Percentiles rank a stretch among this genome's conserved stretches.
These are phyloP conservation scores for Rubia yunnanensis DNA, from an alignment of 257 asterid genomes.

Conservation along the genomic window DNA sequence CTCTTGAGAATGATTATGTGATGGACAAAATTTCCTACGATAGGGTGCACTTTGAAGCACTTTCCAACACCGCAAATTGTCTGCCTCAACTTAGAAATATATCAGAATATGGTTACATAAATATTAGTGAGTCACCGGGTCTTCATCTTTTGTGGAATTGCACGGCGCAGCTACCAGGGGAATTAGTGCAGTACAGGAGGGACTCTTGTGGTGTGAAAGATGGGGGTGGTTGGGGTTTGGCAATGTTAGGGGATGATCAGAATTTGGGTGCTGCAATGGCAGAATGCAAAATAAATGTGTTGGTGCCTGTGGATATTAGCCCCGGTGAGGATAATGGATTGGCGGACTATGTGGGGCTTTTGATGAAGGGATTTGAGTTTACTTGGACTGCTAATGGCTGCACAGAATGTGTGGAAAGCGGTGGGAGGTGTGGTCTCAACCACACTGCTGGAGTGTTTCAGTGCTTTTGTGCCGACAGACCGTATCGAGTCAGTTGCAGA, in stretches of 20 bases:
- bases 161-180: neutral
- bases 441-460: conserved; percentile 4
- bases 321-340: conserved; percentile 5
- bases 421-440: conserved; percentile 52
- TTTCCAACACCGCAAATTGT: conserved; percentile 13
- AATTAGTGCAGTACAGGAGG: conserved; percentile 14
- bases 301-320: conserved; percentile 37
- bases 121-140: neutral
- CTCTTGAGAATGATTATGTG: conserved; percentile 22
- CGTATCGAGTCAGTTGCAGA: conserved; percentile 37
- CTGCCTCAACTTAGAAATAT: conserved; percentile 28
- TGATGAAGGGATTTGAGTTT: conserved; percentile 44
- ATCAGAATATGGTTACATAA: neutral
- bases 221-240: conserved; percentile 14
- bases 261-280: conserved; percentile 19
- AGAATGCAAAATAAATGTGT: conserved; percentile 26
- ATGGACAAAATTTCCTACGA: conserved; percentile 30
- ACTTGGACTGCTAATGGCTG: conserved; percentile 44
- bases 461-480: conserved; percentile 56
- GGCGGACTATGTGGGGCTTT: conserved; percentile 15
- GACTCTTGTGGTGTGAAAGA: neutral
- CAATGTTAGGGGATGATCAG: conserved; percentile 20
- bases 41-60: conserved; percentile 20
- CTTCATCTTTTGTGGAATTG: conserved; percentile 42
- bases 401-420: conserved; percentile 26